Evolutionary conservation across 345 rosid genomes (phyloP), one percentile per base, ranked within the genome.

Genomic region (Boechera divaricarpa): DNA sequence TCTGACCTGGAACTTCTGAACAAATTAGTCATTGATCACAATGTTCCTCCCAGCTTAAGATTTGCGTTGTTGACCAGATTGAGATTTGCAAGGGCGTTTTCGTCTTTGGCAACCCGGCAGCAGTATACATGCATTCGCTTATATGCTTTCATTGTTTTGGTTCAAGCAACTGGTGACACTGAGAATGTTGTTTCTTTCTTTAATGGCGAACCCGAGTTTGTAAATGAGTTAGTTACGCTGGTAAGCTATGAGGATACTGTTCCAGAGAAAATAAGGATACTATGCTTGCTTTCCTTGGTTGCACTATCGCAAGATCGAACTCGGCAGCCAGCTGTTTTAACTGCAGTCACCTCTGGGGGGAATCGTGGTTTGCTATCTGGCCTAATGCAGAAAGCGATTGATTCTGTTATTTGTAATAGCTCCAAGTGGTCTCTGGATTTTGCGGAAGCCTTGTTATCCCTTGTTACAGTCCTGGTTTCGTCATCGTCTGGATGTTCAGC

Each of bases 271-370:
- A 87, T 94, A 76, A 83, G 92, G 57, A 85, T 89, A 64, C 70
- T 88, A 3, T 92, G 95, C 80, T 70, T 94, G 82, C 89, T 83
- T 72, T 85, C 98, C 70, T 79, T 94, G 86, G 98, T 89, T 74
- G 95, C 97, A 26, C 87, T 92, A 67, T 90, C 97, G 74, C 97
- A 94, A 78, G 98, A 94, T 80, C 91, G 98, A 41, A 84, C 97
- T 47, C 98, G 93, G 68, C 97, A 89, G 73, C 84, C 92, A 16
- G 69, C 88, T 71, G 94, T 90, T n/a, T 84, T 94, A 78, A 87
- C 92, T 75, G 89, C 98, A 69, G 94, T 94, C 51, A 88, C 98
- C 70, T 89, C 98, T 77, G 97, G 97, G 35, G 96, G 94, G 67
- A 88, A 88, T 82, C 91, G 92, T 67, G 97, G 98, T 66, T 89